Percentiles rank a stretch among this genome's conserved stretches.
These are phyloP conservation scores for Phaeoacremonium minimum DNA, from an alignment of 2,329 filamentous ascomycete species.

Conservation along the genomic window DNA sequence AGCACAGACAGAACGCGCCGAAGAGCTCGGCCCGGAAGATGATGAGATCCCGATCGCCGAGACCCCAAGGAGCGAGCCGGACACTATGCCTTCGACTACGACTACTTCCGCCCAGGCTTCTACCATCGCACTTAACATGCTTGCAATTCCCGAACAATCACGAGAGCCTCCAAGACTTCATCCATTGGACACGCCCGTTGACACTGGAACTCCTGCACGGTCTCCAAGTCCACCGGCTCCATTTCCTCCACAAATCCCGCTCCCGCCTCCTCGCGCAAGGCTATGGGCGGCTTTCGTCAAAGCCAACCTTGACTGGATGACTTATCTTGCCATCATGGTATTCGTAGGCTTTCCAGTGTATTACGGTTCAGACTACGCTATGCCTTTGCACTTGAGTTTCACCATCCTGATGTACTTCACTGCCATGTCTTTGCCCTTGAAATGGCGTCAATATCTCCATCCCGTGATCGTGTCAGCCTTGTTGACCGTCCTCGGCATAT, in stretches of 20 bases:
- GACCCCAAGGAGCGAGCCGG: slow-evolving; percentile 9
- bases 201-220: slow-evolving; percentile 12
- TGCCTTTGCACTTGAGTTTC: slow-evolving; percentile 40
- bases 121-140: slow-evolving; percentile 9
- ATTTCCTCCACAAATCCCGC: slow-evolving; percentile 31
- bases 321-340: slow-evolving; percentile 40
- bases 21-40: slow-evolving; percentile 39
- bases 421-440: slow-evolving; percentile 41
- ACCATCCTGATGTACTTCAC: slow-evolving; percentile 48
- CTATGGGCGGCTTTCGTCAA: slow-evolving; percentile 44
- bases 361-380: slow-evolving; percentile 46
- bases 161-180: slow-evolving; percentile 12
- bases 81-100: slow-evolving; percentile 15
- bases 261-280: slow-evolving; percentile 39
- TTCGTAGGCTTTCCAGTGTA: slow-evolving; percentile 51
- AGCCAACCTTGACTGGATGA: slow-evolving; percentile 37
- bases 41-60: slow-evolving; percentile 43
- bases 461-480: slow-evolving; percentile 53
- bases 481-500: slow-evolving; percentile 47
- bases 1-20: slow-evolving; percentile 43
- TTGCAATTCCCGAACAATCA: slow-evolving; percentile 9
- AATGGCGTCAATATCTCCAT: slow-evolving; percentile 49
- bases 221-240: slow-evolving; percentile 13
- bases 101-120: slow-evolving; percentile 12
- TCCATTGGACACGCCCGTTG: slow-evolving; percentile 19